phyloP scores from a whole-genome alignment of 2,329 filamentous ascomycete species.

The Leptodontidium sp. region DNA sequence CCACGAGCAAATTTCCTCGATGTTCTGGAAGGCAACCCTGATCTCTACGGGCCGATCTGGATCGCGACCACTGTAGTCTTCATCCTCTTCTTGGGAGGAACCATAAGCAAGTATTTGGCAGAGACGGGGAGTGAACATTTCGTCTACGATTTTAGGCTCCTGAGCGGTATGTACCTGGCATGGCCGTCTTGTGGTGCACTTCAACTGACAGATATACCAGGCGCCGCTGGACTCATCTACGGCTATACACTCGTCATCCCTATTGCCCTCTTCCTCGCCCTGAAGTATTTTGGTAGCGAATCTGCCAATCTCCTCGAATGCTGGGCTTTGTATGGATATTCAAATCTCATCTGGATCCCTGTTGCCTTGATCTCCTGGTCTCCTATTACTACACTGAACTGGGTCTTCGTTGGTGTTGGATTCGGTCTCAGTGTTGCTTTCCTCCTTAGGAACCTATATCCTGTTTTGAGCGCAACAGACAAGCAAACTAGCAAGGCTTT shows the following conservation, averaged over 20 bases:
- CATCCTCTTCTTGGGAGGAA: constrained; percentile 93
- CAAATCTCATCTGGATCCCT: constrained; percentile 96
- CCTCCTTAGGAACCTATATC: constrained; percentile 85
- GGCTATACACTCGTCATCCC: constrained; percentile 93
- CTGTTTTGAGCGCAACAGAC: constrained; percentile 91
- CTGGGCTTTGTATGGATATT: constrained; percentile 94
- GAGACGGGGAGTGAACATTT: constrained; percentile 74
- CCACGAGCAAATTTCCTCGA: constrained; percentile 96
- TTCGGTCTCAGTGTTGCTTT: constrained; percentile 86
- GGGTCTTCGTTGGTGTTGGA: constrained; percentile 88
- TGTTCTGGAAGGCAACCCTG: constrained; percentile 94
- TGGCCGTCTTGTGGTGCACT: not conserved
- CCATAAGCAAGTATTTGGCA: constrained; percentile 89
- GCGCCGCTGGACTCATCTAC: constrained; percentile 91
- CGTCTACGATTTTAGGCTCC: constrained; percentile 87
- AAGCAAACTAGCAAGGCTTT: constrained; percentile 89
- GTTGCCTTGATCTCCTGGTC: constrained; percentile 94
- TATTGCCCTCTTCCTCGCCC: constrained; percentile 81
- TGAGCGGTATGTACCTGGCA: constrained; percentile 69
- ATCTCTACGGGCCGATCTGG: constrained; percentile 97
- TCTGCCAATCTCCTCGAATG: constrained; percentile 93
- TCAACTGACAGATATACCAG: constrained; percentile 49
- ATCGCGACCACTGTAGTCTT: constrained; percentile 97
- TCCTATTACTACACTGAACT: constrained; percentile 86
- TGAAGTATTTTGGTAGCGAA: constrained; percentile 96